Conservation (phyloP, 495 filamentous ascomycete genomes). For the Viridothelium virens region DNA sequence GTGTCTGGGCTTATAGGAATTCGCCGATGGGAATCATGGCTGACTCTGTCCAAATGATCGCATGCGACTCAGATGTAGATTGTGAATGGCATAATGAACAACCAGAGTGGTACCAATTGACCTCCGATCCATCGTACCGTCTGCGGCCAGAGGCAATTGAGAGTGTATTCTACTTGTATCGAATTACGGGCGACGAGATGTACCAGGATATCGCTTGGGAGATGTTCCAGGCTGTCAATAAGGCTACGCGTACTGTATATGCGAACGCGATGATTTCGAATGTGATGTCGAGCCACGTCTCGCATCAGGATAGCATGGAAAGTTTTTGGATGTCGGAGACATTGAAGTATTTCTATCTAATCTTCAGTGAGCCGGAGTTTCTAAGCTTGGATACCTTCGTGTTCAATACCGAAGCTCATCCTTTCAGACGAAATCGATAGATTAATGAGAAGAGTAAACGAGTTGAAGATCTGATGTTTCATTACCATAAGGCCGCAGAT, state of each 20-base stretch:
- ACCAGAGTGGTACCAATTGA: slow-evolving; percentile 23
- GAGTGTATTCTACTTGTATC: slow-evolving; percentile 96
- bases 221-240: slow-evolving; percentile 88
- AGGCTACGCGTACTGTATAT: slow-evolving; percentile 66
- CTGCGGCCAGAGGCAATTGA: slow-evolving; percentile 95
- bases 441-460: slow-evolving; percentile 11
- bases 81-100: slow-evolving; percentile 44
- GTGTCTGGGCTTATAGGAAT: slow-evolving; percentile 81
- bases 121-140: slow-evolving; percentile 73
- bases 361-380: slow-evolving; percentile 80
- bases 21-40: slow-evolving; percentile 67
- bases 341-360: slow-evolving; percentile 92
- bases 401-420: slow-evolving; percentile 94
- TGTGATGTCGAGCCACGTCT: slow-evolving; percentile 41
- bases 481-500: not conserved
- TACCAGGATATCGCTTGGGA: slow-evolving; percentile 98
- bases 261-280: slow-evolving; percentile 63
- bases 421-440: slow-evolving; percentile 47
- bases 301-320: slow-evolving; percentile 39
- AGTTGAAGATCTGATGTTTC: not conserved
- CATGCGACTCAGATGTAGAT: slow-evolving; percentile 37
- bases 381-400: slow-evolving; percentile 78
- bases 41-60: slow-evolving; percentile 44
- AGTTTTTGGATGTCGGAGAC: slow-evolving; percentile 79
- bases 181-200: slow-evolving; percentile 82